A percentile compares a stretch with the other conserved stretches of the same genome.
Evolutionary conservation across 169 alveolate species (phyloP).

Genomic region (Fabrea salina): DNA sequence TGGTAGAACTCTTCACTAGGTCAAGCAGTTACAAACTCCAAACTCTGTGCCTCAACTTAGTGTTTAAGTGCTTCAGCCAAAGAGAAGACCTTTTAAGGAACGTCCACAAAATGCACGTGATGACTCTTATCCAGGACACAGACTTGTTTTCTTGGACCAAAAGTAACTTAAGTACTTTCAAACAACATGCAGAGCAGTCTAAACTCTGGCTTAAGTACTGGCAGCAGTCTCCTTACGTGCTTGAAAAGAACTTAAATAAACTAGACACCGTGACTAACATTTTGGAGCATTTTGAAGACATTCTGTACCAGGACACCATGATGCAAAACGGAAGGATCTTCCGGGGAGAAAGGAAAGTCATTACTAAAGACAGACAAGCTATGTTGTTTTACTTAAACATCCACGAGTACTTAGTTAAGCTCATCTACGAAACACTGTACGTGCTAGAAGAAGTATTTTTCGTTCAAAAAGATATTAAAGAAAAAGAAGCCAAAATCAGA

Average conservation of each 20-base stretch:
- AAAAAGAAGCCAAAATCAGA: background rate
- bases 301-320: background rate
- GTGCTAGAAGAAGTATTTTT: background rate
- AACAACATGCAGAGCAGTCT: slow-evolving; percentile 10
- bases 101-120: background rate
- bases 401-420: background rate
- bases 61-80: slow-evolving; percentile 22
- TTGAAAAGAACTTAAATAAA: background rate
- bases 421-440: slow-evolving; percentile 6
- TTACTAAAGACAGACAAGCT: background rate
- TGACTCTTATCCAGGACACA: slow-evolving; percentile 7
- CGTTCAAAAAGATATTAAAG: background rate
- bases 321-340: background rate
- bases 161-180: background rate
- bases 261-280: background rate
- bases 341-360: too few species aligned
- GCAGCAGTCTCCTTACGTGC: background rate
- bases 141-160: slow-evolving; percentile 14
- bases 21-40: background rate
- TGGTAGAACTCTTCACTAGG: background rate
- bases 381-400: slow-evolving; percentile 1
- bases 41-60: background rate
- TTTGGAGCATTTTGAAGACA: background rate
- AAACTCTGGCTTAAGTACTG: slow-evolving; percentile 28
- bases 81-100: slow-evolving; percentile 11